A percentile compares a stretch with the other conserved stretches of the same genome.
Conservation (phyloP, 345 rosid genomes). For the Corchorus capsularis region DNA sequence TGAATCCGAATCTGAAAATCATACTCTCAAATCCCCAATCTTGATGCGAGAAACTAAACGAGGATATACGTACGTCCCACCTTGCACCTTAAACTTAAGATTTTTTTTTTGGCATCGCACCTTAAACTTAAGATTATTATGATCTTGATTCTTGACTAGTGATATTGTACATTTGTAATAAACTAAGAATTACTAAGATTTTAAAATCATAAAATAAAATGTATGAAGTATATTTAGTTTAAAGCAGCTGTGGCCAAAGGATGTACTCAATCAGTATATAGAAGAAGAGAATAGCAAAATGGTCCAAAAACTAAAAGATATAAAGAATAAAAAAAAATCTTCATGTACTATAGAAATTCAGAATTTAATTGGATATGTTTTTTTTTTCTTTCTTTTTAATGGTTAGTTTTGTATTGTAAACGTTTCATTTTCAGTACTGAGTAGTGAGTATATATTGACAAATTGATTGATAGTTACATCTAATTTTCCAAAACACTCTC, state of each 20-base stretch:
- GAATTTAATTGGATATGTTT: constrained; percentile 6
- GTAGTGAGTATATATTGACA: background rate
- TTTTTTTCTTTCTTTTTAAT: background rate
- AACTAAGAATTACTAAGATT: background rate
- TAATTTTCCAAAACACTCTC: constrained; percentile 32
- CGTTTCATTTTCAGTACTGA: background rate
- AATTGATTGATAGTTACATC: constrained; percentile 18
- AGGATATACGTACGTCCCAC: no score
- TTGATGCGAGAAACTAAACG: no score
- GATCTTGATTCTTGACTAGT: no score
- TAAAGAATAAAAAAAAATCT: background rate
- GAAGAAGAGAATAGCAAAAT: background rate
- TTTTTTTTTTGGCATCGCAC: no score
- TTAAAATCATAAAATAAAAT: background rate
- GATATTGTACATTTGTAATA: no score
- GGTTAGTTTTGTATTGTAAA: background rate
- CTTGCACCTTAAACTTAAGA: no score
- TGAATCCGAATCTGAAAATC: no score
- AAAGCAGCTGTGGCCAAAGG: background rate
- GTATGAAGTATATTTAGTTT: no score
- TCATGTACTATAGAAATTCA: background rate
- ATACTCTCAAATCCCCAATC: no score
- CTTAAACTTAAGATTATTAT: no score
- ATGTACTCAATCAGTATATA: background rate
- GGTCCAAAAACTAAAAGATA: background rate